These are phyloP conservation scores for Dothideomycetes sp. DNA, from an alignment of 2,329 filamentous ascomycete genomes.

Conservation along the genomic window DNA sequence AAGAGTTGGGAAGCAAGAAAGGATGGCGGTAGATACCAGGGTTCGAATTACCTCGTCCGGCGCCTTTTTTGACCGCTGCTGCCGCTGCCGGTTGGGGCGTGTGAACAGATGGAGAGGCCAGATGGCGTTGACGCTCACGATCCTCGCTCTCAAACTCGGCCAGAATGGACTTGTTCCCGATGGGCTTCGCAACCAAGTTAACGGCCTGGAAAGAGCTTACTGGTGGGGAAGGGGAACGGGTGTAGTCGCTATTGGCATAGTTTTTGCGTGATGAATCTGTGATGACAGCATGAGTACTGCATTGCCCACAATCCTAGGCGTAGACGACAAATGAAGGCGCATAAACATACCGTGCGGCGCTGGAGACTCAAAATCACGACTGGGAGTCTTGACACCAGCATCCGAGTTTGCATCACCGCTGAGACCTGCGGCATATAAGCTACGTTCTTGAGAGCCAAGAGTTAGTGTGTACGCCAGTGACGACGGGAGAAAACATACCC, in stretches of 20 bases:
- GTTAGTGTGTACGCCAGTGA: conserved; percentile 1
- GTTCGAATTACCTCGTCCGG: conserved; percentile 42
- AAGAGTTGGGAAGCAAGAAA: conserved; percentile 24
- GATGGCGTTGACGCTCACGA: not conserved
- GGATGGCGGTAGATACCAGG: conserved; percentile 21
- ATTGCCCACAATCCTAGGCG: too few species aligned
- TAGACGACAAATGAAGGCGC: too few species aligned
- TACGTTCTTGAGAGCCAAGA: conserved; percentile 5
- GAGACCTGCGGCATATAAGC: conserved; percentile 8
- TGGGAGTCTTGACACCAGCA: conserved; percentile 24
- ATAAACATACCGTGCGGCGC: conserved; percentile 18
- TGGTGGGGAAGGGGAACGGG: conserved; percentile 35
- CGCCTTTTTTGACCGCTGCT: conserved; percentile 31
- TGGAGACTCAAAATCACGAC: conserved; percentile 31
- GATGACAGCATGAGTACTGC: not conserved
- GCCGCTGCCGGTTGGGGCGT: conserved; percentile 24
- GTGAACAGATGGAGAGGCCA: conserved; percentile 16
- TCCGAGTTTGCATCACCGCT: conserved; percentile 6
- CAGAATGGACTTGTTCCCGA: conserved; percentile 41
- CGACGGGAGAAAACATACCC: conserved; percentile 22
- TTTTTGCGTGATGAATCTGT: conserved; percentile 11
- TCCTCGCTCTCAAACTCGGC: conserved; percentile 34
- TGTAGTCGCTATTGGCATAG: conserved; percentile 37
- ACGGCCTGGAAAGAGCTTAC: conserved; percentile 30
- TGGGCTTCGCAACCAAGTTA: conserved; percentile 30